Conservation (phyloP, 2,329 filamentous ascomycete species). For the Monosporascus sp. region DNA sequence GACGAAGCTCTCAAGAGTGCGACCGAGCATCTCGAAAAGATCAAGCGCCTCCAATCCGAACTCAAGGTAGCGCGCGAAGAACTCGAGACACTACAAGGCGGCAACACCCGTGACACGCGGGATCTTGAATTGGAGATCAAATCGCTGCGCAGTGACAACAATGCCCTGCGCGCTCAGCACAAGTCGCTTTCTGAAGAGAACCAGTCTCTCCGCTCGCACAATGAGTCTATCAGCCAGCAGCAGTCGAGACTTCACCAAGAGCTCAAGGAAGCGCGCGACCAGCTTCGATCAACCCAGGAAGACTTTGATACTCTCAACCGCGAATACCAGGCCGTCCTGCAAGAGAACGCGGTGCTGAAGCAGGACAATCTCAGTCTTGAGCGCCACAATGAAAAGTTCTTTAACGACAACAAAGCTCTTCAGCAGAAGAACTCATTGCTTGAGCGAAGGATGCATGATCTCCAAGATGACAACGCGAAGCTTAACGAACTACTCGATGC, state of each 20-base stretch:
- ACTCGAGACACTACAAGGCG: conserved; percentile 32
- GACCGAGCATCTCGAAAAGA: conserved; percentile 45
- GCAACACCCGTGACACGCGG: conserved; percentile 25
- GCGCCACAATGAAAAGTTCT: conserved; percentile 51
- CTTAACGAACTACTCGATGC: conserved; percentile 43
- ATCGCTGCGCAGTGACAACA: conserved; percentile 37
- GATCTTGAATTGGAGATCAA: conserved; percentile 35
- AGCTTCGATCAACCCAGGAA: conserved; percentile 33
- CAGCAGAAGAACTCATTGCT: conserved; percentile 41
- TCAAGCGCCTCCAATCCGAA: conserved; percentile 38
- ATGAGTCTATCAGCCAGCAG: conserved; percentile 36
- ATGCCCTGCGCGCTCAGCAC: conserved; percentile 36
- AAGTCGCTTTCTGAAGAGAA: conserved; percentile 40
- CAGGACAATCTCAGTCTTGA: conserved; percentile 49
- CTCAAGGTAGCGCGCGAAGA: conserved; percentile 36
- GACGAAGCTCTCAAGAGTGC: conserved; percentile 61
- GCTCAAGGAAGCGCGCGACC: conserved; percentile 13
- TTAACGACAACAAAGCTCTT: conserved; percentile 39
- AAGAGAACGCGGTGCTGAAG: conserved; percentile 40
- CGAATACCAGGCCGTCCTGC: conserved; percentile 15
- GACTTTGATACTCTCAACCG: conserved; percentile 37
- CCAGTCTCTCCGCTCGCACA: conserved; percentile 37
- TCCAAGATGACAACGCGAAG: conserved; percentile 42
- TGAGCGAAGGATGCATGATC: conserved; percentile 38
- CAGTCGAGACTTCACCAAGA: conserved; percentile 39